Percentiles rank a stretch among this genome's conserved stretches.
phyloP scores from a whole-genome alignment of 2,329 filamentous ascomycete genomes.

The Colletotrichum theobromicola region DNA sequence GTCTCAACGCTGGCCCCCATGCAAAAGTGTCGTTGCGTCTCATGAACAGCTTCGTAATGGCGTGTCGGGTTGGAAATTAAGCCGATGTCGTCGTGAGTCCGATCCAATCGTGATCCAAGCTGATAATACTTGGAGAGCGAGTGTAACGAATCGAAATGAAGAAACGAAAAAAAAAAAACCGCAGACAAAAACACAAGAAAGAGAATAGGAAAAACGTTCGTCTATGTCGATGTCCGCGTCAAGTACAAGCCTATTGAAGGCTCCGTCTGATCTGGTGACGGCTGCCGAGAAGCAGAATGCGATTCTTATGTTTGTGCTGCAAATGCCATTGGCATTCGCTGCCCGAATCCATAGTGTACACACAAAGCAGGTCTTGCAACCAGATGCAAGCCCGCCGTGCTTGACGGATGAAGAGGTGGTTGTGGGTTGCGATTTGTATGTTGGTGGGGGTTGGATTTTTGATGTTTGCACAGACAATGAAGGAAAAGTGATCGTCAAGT shows the following conservation, averaged over 20 bases:
- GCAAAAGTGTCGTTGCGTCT: conserved; percentile 11
- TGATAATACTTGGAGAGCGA: background rate
- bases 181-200: background rate
- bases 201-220: conserved; percentile 5
- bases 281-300: conserved; percentile 23
- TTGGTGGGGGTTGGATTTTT: conserved; percentile 5
- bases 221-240: conserved; percentile 24
- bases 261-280: conserved; percentile 21
- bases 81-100: conserved; percentile 12
- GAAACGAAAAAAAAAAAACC: background rate
- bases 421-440: conserved; percentile 10
- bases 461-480: conserved; percentile 31
- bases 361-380: conserved; percentile 21
- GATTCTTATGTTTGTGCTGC: conserved; percentile 19
- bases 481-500: conserved; percentile 44
- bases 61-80: conserved; percentile 5
- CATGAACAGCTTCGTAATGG: conserved; percentile 17
- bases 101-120: conserved; percentile 13
- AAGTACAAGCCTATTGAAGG: conserved; percentile 23
- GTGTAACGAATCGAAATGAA: background rate
- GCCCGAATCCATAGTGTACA: conserved; percentile 23
- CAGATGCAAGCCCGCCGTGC: conserved; percentile 37
- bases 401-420: conserved; percentile 19
- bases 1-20: conserved; percentile 2
- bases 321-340: conserved; percentile 21